phyloP scores from a whole-genome alignment of 2,329 filamentous ascomycete genomes.

The Xylariaceae sp. region DNA sequence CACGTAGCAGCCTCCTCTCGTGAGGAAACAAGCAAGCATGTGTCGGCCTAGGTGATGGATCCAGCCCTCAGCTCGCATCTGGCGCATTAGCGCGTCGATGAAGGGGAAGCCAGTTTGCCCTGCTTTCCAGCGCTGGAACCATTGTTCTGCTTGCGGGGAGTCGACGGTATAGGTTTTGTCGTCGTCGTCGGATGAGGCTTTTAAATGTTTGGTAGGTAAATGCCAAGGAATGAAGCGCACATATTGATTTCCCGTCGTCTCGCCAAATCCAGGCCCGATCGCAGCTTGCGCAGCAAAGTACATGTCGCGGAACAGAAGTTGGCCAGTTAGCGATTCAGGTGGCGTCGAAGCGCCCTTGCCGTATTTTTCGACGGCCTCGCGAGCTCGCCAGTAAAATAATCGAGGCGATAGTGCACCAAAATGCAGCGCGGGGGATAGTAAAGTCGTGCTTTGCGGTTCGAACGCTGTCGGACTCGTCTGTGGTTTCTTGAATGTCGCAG shows the following conservation, averaged over 20 bases:
- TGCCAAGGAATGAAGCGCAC: constrained; percentile 79
- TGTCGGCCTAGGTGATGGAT: constrained; percentile 76
- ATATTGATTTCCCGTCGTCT: constrained; percentile 61
- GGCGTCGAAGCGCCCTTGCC: constrained; percentile 55
- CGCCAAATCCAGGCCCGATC: constrained; percentile 59
- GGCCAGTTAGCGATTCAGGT: constrained; percentile 67
- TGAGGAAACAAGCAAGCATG: constrained; percentile 77
- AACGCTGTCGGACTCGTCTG: constrained; percentile 72
- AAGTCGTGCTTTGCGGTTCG: constrained; percentile 66
- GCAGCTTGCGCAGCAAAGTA: constrained; percentile 74
- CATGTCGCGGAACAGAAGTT: constrained; percentile 77
- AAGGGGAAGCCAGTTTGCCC: constrained; percentile 73
- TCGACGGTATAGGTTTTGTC: constrained; percentile 45
- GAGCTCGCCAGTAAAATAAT: constrained; percentile 68
- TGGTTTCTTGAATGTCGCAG: constrained; percentile 71
- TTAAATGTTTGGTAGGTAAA: constrained; percentile 54
- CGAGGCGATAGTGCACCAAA: constrained; percentile 69
- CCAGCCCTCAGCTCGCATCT: constrained; percentile 69
- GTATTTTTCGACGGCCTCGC: constrained; percentile 57
- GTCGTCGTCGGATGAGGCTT: constrained; percentile 39
- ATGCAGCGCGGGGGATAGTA: constrained; percentile 70
- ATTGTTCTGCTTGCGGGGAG: constrained; percentile 55
- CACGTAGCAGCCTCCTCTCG: constrained; percentile 72
- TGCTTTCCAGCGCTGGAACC: constrained; percentile 65
- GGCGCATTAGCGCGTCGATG: constrained; percentile 78